Percentiles rank a stretch among this genome's conserved stretches.
Conservation (phyloP, 176 grass and related monocot genomes). For the Carex parvula region DNA sequence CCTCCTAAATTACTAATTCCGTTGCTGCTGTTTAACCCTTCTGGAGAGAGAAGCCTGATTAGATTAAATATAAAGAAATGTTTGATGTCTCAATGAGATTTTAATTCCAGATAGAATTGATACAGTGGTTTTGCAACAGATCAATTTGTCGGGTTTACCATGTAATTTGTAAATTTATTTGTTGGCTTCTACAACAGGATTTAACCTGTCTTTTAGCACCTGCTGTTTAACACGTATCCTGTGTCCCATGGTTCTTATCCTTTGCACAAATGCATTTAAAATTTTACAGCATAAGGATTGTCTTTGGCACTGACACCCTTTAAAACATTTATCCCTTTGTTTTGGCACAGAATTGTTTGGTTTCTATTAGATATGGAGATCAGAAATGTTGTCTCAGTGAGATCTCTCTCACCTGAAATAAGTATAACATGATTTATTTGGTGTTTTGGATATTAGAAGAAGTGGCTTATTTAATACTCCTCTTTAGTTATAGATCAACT, state of each 20-base stretch:
- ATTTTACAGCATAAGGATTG: neutral
- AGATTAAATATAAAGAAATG: neutral
- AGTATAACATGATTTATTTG: neutral
- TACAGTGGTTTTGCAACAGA: neutral
- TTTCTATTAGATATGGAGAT: neutral
- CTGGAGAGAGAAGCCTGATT: neutral
- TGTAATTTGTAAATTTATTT: neutral
- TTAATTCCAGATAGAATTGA: neutral
- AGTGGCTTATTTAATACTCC: neutral
- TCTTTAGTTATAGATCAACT: neutral
- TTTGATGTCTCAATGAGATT: neutral
- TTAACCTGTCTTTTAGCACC: neutral
- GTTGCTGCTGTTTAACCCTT: neutral
- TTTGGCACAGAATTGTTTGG: neutral
- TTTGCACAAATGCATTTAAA: neutral
- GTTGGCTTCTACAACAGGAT: neutral
- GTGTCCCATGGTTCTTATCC: neutral
- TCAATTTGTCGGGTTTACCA: neutral
- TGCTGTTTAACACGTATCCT: neutral
- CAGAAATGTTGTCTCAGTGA: neutral
- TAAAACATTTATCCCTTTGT: neutral
- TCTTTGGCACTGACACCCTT: neutral
- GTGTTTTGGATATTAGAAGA: neutral
- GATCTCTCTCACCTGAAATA: neutral
- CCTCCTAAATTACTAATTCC: neutral